phyloP scores from a whole-genome alignment of 257 asterid genomes.

The Apocynum venetum region DNA sequence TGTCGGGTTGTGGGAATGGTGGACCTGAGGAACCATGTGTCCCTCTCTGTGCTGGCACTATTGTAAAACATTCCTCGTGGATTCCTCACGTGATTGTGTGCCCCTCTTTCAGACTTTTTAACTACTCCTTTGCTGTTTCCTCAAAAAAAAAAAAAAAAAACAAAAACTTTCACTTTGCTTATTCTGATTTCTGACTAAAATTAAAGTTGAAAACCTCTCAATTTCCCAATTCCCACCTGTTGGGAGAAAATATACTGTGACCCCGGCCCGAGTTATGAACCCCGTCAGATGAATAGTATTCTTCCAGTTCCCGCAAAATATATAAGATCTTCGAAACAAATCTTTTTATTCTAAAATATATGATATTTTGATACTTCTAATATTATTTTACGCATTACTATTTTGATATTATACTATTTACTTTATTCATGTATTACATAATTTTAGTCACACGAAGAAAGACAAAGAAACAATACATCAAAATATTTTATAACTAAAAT shows the following conservation, averaged over 20 bases:
- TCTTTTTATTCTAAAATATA: no score
- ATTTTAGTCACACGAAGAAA: no score
- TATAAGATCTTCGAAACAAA: no score
- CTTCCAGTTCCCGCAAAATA: no score
- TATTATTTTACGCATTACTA: no score
- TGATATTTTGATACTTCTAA: no score
- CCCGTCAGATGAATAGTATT: neutral
- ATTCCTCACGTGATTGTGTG: slow-evolving; percentile 22
- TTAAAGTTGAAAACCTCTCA: neutral
- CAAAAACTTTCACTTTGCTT: neutral
- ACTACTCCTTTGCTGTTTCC: no score
- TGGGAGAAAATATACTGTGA: neutral
- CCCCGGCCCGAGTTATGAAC: neutral
- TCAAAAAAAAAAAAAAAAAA: no score
- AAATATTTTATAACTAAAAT: no score
- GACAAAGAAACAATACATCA: no score
- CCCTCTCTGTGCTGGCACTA: slow-evolving; percentile 12
- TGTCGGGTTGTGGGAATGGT: slow-evolving; percentile 8
- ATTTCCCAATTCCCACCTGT: neutral
- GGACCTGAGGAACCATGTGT: slow-evolving; percentile 10
- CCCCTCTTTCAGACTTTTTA: neutral
- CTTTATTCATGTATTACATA: no score
- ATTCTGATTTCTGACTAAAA: neutral
- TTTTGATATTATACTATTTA: no score
- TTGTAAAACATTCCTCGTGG: slow-evolving; percentile 19